Percentiles rank a stretch among this genome's conserved stretches.
Evolutionary conservation across 192 early-diverging fungal genomes (phyloP).

Genomic region (Backusella circina): DNA sequence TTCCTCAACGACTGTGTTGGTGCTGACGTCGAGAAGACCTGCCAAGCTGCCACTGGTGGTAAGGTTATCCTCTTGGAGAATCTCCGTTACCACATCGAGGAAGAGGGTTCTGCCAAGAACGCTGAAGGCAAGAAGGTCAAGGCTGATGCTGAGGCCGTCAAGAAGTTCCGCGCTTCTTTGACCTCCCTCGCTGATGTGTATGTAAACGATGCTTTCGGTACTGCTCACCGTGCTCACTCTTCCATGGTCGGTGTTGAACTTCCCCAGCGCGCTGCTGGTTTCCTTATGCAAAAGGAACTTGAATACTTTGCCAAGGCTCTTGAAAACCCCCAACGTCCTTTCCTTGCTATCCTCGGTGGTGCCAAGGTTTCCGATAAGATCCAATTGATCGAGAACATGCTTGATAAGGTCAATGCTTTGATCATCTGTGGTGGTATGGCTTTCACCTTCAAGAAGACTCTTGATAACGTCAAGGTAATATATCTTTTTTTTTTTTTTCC

Average conservation of each 20-base stretch:
- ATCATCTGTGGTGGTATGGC: conserved; percentile 94
- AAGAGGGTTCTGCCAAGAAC: conserved; percentile 94
- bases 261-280: conserved; percentile 86
- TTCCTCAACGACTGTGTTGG: conserved; percentile 97
- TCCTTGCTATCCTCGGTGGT: conserved; percentile 95
- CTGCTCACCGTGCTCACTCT: conserved; percentile 97
- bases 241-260: conserved; percentile 96
- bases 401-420: conserved; percentile 91
- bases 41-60: conserved; percentile 63
- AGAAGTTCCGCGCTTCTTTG: conserved; percentile 87
- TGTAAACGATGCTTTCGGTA: conserved; percentile 99
- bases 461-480: conserved; percentile 71
- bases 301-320: conserved; percentile 98
- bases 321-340: conserved; percentile 89
- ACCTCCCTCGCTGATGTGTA: conserved; percentile 94
- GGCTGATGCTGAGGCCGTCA: conserved; percentile 76
- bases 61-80: conserved; percentile 95
- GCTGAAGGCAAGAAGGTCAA: conserved; percentile 86
- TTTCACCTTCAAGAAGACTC: conserved; percentile 96
- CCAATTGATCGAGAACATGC: conserved; percentile 93
- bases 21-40: conserved; percentile 74
- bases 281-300: conserved; percentile 98
- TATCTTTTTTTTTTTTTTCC: background rate
- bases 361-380: conserved; percentile 99
- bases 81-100: conserved; percentile 97